Base-by-base conservation (phyloP, 768 basidiomycete species). In the Hirschioporus abietinus region DNA sequence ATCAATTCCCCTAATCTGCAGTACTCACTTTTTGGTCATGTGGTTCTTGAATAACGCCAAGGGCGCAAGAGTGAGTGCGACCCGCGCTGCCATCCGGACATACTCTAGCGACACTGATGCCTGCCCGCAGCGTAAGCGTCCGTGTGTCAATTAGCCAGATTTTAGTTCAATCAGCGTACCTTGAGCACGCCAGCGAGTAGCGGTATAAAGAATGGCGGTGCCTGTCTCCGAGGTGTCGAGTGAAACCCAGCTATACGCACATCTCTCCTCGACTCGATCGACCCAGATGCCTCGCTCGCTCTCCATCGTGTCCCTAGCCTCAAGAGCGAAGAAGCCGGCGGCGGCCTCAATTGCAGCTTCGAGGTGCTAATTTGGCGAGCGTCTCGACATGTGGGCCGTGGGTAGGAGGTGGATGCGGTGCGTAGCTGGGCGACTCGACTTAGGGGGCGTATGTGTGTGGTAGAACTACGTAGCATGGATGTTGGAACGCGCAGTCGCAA, bases 31-130 rank as follows among this genome's bases (percentile, higher is more conserved):
- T 66, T 78, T 81, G 0, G 86, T 78, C 68, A 78, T 82, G 68
- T 81, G 77, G 64, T 86, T 89, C 69, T 83, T 86, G 52, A 92
- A 68, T 64, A 91, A 75, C 67, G 92, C 72, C 35, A 91, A 73
- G 25, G 93, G 93, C 15, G 92, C 78, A 68, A 95, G 86, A 0
- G 91, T 93, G 35, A 95, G 80, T 0, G 86, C 87, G 63, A 95
- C 81, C 66, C 93, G 85, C 59, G 82, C 87, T 58, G 86, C 84
- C 8, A 87, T 91, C 62, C 88, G 84, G 18, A 86, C 85, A n/a
- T 89, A 58, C 71, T 90, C 88, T 63, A 95, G 79, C 0, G 88
- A 83, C n/a, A 86, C 83, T 4, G 92, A 92, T 0, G 89, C 82
- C 93, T 95, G 69, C 20, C 35, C 23, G 35, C 4, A 27, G 62